phyloP scores from a whole-genome alignment of 2,329 filamentous ascomycete species.

The Mariannaea elegans region DNA sequence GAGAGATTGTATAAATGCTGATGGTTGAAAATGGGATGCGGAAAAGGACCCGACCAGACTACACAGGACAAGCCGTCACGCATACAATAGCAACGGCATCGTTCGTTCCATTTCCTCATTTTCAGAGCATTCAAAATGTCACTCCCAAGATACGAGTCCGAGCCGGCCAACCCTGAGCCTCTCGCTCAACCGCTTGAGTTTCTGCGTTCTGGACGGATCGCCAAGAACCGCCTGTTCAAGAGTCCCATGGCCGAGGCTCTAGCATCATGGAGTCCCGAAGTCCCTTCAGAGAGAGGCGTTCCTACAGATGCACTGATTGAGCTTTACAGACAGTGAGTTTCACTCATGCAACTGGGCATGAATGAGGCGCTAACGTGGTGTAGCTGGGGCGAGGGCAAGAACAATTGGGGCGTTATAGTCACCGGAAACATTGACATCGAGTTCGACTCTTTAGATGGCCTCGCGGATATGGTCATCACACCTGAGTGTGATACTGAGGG shows the following conservation, averaged over 20 bases:
- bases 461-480: constrained; percentile 68
- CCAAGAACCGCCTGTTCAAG: constrained; percentile 73
- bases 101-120: background rate
- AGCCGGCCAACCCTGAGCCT: constrained; percentile 27
- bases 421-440: constrained; percentile 74
- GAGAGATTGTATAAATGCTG: background rate
- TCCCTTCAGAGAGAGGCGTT: constrained; percentile 57
- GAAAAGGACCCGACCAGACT: background rate
- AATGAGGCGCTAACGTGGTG: background rate
- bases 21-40: background rate
- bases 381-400: constrained; percentile 58
- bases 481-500: constrained; percentile 59
- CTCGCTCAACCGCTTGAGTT: constrained; percentile 57
- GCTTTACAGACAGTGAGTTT: constrained; percentile 65
- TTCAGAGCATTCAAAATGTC: constrained; percentile 17
- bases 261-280: constrained; percentile 66
- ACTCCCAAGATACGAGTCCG: constrained; percentile 29
- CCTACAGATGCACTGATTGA: constrained; percentile 55
- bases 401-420: constrained; percentile 63
- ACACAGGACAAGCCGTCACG: background rate
- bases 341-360: background rate
- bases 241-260: constrained; percentile 73
- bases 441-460: constrained; percentile 63
- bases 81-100: background rate
- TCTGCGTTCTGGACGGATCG: constrained; percentile 55